Evolutionary conservation across 2,329 filamentous ascomycete species (phyloP).

Genomic region (Aspergillus neoniger): DNA sequence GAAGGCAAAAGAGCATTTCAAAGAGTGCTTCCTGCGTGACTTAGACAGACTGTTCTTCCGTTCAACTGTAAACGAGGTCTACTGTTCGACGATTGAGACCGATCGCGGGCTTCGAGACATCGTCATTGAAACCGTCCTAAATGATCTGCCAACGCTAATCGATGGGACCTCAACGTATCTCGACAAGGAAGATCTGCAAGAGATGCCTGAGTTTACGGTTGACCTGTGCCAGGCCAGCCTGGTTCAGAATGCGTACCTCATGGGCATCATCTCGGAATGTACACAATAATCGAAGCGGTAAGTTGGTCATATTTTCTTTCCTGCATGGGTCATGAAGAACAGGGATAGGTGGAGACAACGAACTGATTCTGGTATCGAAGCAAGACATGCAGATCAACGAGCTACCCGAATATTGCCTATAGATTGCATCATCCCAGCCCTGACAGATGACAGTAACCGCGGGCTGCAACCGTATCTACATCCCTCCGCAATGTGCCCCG

Average conservation of each 20-base stretch:
- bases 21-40: neutral
- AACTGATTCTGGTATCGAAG: too few species aligned
- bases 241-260: neutral
- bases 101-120: neutral
- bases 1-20: slow-evolving; percentile 1
- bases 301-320: too few species aligned
- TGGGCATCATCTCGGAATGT: too few species aligned
- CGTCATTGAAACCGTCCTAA: neutral
- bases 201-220: neutral
- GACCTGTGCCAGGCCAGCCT: neutral
- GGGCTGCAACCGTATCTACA: too few species aligned
- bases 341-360: too few species aligned
- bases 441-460: too few species aligned
- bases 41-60: neutral
- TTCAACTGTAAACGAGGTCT: neutral
- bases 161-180: neutral
- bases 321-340: too few species aligned
- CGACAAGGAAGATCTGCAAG: neutral
- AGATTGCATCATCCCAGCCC: too few species aligned
- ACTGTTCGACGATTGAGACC: neutral
- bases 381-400: too few species aligned
- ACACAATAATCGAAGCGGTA: too few species aligned
- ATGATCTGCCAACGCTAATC: neutral
- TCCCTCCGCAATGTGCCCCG: too few species aligned
- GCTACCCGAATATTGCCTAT: too few species aligned